Evolutionary conservation across 176 grass and related monocot species (phyloP).

Genomic region (Calamus simplicifolius): DNA sequence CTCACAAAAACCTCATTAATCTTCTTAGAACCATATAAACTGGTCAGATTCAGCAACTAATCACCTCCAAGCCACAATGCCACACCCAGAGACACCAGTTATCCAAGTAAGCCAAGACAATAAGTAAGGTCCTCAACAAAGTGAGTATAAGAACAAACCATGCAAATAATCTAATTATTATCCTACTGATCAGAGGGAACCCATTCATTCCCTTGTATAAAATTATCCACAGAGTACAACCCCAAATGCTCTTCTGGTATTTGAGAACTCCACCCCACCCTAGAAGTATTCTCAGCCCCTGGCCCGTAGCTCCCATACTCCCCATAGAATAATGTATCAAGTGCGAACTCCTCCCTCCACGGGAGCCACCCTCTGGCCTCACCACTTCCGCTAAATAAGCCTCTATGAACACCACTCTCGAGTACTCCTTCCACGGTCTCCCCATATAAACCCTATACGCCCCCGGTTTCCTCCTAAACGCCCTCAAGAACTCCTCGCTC

Average conservation of each 20-base stretch:
- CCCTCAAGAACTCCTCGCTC: conserved; percentile 30
- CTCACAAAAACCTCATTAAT: no score
- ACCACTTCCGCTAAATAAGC: conserved; percentile 29
- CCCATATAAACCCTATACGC: conserved; percentile 65
- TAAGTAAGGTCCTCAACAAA: no score
- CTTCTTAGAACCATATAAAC: no score
- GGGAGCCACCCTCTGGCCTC: conserved; percentile 66
- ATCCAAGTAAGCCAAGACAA: no score
- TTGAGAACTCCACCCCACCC: conserved; percentile 69
- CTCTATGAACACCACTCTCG: conserved; percentile 47
- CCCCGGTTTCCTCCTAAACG: conserved; percentile 35
- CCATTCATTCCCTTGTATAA: conserved; percentile 81
- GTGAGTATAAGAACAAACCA: no score
- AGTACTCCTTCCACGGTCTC: conserved; percentile 86
- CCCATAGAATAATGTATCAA: conserved; percentile 58
- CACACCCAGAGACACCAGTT: no score
- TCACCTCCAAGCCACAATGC: no score
- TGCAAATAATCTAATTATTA: no score
- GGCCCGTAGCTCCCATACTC: conserved; percentile 63
- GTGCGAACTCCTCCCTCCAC: conserved; percentile 56
- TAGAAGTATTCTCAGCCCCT: conserved; percentile 43
- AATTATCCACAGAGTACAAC: conserved; percentile 64
- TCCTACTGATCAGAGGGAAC: conserved; percentile 16
- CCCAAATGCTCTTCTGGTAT: conserved; percentile 31
- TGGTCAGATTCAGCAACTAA: no score